phyloP scores from a whole-genome alignment of 1,139 yeast species.

The Wickerhamomyces sp. region DNA sequence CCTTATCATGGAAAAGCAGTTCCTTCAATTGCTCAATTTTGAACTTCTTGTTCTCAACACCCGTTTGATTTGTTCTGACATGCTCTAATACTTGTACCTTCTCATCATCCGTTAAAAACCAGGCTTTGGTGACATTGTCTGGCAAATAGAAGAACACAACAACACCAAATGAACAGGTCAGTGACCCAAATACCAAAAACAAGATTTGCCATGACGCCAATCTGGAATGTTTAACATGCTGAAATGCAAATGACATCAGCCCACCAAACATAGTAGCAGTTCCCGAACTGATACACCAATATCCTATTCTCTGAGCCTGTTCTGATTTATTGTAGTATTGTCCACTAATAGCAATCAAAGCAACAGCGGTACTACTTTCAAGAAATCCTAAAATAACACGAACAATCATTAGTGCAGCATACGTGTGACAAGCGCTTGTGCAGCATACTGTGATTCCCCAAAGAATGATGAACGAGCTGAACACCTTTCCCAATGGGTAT shows the following conservation, averaged over 20 bases:
- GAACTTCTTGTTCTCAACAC: constrained; percentile 38
- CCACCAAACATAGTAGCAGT: constrained; percentile 53
- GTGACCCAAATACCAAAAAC: constrained; percentile 38
- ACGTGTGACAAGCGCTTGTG: constrained; percentile 44
- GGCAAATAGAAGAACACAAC: constrained; percentile 38
- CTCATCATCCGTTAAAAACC: constrained; percentile 33
- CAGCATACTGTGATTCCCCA: constrained; percentile 52
- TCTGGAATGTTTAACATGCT: constrained; percentile 16
- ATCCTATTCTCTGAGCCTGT: constrained; percentile 48
- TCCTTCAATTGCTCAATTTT: constrained; percentile 38
- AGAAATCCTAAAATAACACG: constrained; percentile 50
- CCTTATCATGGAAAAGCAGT: constrained; percentile 39
- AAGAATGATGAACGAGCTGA: constrained; percentile 37
- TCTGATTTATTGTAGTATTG: constrained; percentile 51
- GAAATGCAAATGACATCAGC: constrained; percentile 45
- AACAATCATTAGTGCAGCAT: constrained; percentile 45
- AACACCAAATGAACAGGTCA: constrained; percentile 42
- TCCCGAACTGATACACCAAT: constrained; percentile 47
- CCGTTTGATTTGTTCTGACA: constrained; percentile 38
- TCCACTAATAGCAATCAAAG: constrained; percentile 50
- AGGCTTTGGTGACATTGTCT: constrained; percentile 37
- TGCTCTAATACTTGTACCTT: constrained; percentile 38
- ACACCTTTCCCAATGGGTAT: constrained; percentile 48
- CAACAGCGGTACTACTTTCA: constrained; percentile 56
- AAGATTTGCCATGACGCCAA: constrained; percentile 37